Evolutionary conservation across 805 yeast species (phyloP).

Genomic region (Candida fluviatilis): DNA sequence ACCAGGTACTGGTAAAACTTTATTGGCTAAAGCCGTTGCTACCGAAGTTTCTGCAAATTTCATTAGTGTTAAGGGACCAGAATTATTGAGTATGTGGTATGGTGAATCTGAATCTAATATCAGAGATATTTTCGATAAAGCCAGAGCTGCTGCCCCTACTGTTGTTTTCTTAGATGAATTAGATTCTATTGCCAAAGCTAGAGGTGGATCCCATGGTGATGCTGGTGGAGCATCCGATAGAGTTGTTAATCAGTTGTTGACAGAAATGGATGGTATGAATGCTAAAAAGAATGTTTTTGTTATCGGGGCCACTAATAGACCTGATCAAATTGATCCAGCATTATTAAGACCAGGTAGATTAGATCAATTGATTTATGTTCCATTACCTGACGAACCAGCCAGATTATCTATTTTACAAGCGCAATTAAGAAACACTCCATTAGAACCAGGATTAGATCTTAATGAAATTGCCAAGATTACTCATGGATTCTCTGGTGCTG

Average conservation of each 20-base stretch:
- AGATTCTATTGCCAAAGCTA: slow-evolving; percentile 95
- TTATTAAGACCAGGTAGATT: slow-evolving; percentile 98
- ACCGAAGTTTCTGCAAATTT: slow-evolving; percentile 98
- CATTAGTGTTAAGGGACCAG: slow-evolving; percentile 96
- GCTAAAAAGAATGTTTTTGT: slow-evolving; percentile 98
- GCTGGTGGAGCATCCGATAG: slow-evolving; percentile 97
- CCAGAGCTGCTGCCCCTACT: slow-evolving; percentile 99
- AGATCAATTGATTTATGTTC: slow-evolving; percentile 97
- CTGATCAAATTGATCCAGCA: slow-evolving; percentile 99
- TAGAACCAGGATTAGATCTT: slow-evolving; percentile 94
- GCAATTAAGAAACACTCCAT: slow-evolving; percentile 96
- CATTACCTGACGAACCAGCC: slow-evolving; percentile 94
- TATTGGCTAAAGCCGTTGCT: slow-evolving; percentile 98
- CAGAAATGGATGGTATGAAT: slow-evolving; percentile 99
- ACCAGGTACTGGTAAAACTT: slow-evolving; percentile 99
- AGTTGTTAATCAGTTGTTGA: slow-evolving; percentile 91
- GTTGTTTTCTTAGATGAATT: slow-evolving; percentile 97
- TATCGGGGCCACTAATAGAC: slow-evolving; percentile 99
- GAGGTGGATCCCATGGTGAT: slow-evolving; percentile 88
- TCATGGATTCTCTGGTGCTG: slow-evolving; percentile 99
- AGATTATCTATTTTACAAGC: slow-evolving; percentile 91
- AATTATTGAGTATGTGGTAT: slow-evolving; percentile 96
- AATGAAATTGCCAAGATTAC: slow-evolving; percentile 87
- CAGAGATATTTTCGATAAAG: slow-evolving; percentile 96
- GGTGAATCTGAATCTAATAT: slow-evolving; percentile 98